These are phyloP conservation scores for Colletotrichum caudatum DNA, from an alignment of 2,329 filamentous ascomycete genomes.

Conservation along the genomic window DNA sequence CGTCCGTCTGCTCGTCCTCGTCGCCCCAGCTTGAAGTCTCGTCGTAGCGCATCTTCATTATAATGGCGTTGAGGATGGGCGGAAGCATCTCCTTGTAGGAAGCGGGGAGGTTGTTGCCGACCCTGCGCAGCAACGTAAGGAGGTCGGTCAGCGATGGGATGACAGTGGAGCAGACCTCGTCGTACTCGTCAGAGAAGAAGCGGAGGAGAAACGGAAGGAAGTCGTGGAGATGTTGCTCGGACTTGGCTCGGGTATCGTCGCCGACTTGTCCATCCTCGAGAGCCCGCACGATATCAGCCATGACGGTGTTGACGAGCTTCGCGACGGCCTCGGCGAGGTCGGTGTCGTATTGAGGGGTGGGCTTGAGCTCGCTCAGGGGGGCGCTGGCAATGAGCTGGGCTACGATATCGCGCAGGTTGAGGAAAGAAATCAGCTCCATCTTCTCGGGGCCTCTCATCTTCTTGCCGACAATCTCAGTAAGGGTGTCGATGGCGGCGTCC, in stretches of 20 bases:
- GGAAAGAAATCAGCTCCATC: conserved; percentile 90
- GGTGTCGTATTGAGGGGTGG: conserved; percentile 90
- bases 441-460: conserved; percentile 97
- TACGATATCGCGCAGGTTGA: conserved; percentile 88
- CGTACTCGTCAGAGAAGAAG: conserved; percentile 97
- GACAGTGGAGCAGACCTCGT: conserved; percentile 96
- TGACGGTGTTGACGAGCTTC: conserved; percentile 91
- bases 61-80: conserved; percentile 90
- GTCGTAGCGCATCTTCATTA: conserved; percentile 97
- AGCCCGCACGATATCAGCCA: conserved; percentile 87
- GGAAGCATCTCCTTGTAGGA: conserved; percentile 86
- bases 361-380: conserved; percentile 80
- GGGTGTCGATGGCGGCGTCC: conserved; percentile 91
- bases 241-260: conserved; percentile 75
- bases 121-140: conserved; percentile 88
- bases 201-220: conserved; percentile 90
- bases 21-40: conserved; percentile 94
- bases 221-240: conserved; percentile 83
- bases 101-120: conserved; percentile 73
- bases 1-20: conserved; percentile 94
- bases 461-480: conserved; percentile 96
- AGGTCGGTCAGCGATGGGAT: conserved; percentile 94
- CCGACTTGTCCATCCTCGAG: conserved; percentile 76
- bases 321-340: conserved; percentile 95
- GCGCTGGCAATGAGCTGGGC: conserved; percentile 87